Conservation (phyloP, 2,329 filamentous ascomycete genomes). For the Pezicula radicicola region DNA sequence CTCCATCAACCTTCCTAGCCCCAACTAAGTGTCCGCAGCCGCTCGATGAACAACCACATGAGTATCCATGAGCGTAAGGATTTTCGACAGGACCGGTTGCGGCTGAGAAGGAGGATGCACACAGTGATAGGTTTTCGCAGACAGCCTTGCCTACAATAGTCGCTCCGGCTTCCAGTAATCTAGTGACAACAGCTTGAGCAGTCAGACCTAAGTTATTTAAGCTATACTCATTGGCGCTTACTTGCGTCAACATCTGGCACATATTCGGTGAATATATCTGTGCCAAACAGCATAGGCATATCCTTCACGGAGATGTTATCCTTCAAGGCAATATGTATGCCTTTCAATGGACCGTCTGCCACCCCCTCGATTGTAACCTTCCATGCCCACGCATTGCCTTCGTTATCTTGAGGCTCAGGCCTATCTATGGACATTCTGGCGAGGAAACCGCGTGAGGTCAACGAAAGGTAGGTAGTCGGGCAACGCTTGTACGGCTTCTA, state of each 20-base stretch:
- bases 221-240: neutral
- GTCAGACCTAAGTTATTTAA: slow-evolving; percentile 18
- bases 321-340: slow-evolving; percentile 46
- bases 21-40: slow-evolving; percentile 55
- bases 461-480: neutral
- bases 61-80: slow-evolving; percentile 39
- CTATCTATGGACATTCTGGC: neutral
- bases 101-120: slow-evolving; percentile 41
- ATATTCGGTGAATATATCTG: slow-evolving; percentile 11
- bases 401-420: neutral
- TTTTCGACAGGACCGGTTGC: slow-evolving; percentile 43
- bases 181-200: slow-evolving; percentile 49
- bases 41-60: slow-evolving; percentile 59
- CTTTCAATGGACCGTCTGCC: slow-evolving; percentile 22
- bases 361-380: neutral
- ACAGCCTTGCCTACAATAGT: slow-evolving; percentile 45
- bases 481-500: neutral
- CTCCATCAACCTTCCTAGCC: slow-evolving; percentile 42
- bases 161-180: slow-evolving; percentile 45
- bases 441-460: neutral
- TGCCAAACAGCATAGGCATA: slow-evolving; percentile 48
- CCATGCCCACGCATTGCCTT: neutral
- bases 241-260: neutral
- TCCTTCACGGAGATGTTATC: slow-evolving; percentile 51
- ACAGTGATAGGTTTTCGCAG: slow-evolving; percentile 51